Evolutionary conservation across 1,284 basidiomycete genomes (phyloP), one percentile per base, ranked within the genome.

Genomic region (Cryptococcus depauperatus): DNA sequence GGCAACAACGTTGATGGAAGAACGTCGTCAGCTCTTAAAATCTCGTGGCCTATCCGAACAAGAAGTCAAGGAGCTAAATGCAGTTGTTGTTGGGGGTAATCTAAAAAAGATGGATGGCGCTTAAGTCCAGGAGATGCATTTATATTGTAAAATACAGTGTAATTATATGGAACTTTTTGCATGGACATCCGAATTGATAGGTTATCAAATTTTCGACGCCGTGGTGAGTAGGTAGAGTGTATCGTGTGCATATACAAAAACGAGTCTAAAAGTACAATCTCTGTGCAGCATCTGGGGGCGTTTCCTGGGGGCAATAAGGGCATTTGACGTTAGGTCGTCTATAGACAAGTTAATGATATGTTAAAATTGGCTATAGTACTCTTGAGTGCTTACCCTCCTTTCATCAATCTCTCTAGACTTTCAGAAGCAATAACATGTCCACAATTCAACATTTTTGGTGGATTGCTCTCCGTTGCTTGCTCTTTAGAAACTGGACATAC

Each of bases 401-500:
- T 95, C 61, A 83, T 81, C 38, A 96, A 73, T 64, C 89, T 86
- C 50, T 80, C 78, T 56, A 95, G 73, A 63, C 85, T 90, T 58
- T 95, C 91, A 61, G 84, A 83, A 2, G 86, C 83, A 40, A 96
- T 81, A 29, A 93, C 89, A 70, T 99, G 95, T 1, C 93, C 93
- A 64, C 93, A 98, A 1, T 76, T 73, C 75, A 98, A 82, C 86
- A 96, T 92, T 87, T 95, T 95, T 0, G 93, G 93, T 18, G 92
- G 95, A 66, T 98, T 99, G 48, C 77, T 67, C 43, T 91, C 85
- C 1, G 88, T 93, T 11, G 89, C 82, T 69, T 95, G 91, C 63
- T 98, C 93, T 70, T 97, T 98, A 13, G 88, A 93, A 25, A 99
- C 93, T 1, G 95, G 90, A 68, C 95, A 99, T 34, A 90, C 83